phyloP scores from a whole-genome alignment of 1,284 basidiomycete genomes.

The Ceratobasidium sp. region DNA sequence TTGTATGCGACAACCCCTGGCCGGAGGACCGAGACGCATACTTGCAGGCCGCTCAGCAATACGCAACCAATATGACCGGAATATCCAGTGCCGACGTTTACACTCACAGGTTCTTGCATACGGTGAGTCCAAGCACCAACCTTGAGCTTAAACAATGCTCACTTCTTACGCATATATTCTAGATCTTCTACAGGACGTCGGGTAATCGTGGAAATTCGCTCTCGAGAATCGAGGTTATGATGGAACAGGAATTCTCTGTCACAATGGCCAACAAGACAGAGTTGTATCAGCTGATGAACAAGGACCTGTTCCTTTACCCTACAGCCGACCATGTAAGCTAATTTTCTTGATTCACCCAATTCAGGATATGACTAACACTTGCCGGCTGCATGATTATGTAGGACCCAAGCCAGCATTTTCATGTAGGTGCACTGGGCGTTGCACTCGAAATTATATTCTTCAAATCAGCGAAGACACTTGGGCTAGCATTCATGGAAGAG shows the following conservation, averaged over 20 bases:
- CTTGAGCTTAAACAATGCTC: background rate
- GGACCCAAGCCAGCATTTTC: background rate
- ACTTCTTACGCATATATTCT: background rate
- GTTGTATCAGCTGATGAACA: background rate
- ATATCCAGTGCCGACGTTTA: background rate
- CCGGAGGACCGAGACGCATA: constrained; percentile 1
- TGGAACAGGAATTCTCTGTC: background rate
- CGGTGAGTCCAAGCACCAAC: background rate
- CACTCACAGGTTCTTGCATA: constrained; percentile 15
- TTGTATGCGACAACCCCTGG: constrained; percentile 16
- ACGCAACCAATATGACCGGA: background rate
- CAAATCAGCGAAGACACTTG: background rate
- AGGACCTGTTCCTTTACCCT: background rate
- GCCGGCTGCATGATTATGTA: background rate
- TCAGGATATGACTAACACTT: background rate
- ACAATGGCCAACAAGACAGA: background rate
- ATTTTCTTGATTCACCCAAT: background rate
- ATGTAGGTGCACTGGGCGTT: background rate
- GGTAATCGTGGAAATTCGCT: background rate
- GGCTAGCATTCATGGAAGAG: background rate
- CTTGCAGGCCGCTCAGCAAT: background rate
- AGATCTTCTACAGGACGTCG: background rate
- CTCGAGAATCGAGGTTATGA: background rate
- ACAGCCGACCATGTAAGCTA: background rate
- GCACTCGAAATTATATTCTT: background rate